phyloP scores from a whole-genome alignment of 305 asterid species.

The Solanum aculeatissimum region DNA sequence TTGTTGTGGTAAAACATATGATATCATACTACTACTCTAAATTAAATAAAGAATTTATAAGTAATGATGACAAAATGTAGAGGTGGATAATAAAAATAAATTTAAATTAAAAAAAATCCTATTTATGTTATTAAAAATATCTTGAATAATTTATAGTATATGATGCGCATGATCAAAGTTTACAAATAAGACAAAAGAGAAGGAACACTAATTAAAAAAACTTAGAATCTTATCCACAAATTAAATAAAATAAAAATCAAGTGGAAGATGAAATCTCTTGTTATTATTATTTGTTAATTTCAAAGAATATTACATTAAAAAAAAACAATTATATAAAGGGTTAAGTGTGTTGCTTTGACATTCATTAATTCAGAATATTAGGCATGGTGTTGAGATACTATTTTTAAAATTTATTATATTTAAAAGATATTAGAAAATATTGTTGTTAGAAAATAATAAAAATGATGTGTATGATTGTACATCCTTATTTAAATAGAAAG shows the following conservation, averaged over 20 bases:
- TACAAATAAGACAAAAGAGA: not conserved
- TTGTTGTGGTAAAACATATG: no score
- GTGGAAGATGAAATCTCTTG: not conserved
- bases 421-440: no score
- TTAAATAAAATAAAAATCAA: not conserved
- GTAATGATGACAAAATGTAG: not conserved
- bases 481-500: not conserved
- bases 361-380: not conserved
- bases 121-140: not conserved
- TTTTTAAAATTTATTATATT: no score
- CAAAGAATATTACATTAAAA: not conserved
- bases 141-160: no score
- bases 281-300: no score
- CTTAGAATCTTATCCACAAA: not conserved
- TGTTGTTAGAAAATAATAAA: no score
- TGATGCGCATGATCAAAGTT: not conserved
- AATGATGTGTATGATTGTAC: not conserved
- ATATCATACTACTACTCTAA: not conserved
- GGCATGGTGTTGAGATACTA: not conserved
- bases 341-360: not conserved
- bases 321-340: not conserved
- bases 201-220: not conserved
- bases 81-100: not conserved
- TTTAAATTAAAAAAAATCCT: no score
- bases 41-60: no score